Conservation (phyloP, 2,329 filamentous ascomycete genomes). For the Aschersonia sp. region DNA sequence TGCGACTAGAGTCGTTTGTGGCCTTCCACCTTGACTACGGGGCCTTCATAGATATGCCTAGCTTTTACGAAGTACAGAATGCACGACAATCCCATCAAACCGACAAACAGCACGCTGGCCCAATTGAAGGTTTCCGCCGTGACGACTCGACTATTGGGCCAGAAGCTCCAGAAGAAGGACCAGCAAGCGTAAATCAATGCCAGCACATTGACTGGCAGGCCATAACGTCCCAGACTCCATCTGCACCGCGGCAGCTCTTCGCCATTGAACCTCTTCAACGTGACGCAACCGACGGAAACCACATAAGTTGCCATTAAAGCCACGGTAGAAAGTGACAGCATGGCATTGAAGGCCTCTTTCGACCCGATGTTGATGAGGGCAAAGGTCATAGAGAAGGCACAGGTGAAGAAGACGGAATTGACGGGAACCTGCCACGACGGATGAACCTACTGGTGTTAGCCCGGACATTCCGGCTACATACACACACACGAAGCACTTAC, state of each 20-base stretch:
- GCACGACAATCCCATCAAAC: constrained; percentile 3
- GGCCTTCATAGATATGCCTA: constrained; percentile 3
- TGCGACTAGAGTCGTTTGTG: constrained; percentile 2
- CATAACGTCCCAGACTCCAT: constrained; percentile 22
- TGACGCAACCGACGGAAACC: constrained; percentile 16
- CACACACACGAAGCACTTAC: background rate
- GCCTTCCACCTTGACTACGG: constrained; percentile 4
- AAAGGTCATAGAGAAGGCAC: constrained; percentile 13
- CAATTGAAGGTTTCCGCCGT: constrained; percentile 5
- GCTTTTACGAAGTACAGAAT: constrained; percentile 2
- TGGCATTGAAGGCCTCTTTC: constrained; percentile 17
- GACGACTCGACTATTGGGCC: constrained; percentile 4
- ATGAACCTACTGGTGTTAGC: constrained; percentile 1
- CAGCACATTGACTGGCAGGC: constrained; percentile 21
- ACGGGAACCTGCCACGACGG: constrained; percentile 14
- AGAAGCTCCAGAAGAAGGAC: constrained; percentile 9
- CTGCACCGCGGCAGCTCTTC: constrained; percentile 17
- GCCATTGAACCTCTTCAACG: constrained; percentile 17
- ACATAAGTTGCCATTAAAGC: constrained; percentile 18
- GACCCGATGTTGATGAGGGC: constrained; percentile 19
- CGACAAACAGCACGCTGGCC: constrained; percentile 4
- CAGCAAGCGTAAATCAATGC: constrained; percentile 9
- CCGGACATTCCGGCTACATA: background rate
- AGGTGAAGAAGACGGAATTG: constrained; percentile 16
- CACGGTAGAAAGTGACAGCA: constrained; percentile 17